Conservation (phyloP, 345 rosid species). For the Ricinus communis region DNA sequence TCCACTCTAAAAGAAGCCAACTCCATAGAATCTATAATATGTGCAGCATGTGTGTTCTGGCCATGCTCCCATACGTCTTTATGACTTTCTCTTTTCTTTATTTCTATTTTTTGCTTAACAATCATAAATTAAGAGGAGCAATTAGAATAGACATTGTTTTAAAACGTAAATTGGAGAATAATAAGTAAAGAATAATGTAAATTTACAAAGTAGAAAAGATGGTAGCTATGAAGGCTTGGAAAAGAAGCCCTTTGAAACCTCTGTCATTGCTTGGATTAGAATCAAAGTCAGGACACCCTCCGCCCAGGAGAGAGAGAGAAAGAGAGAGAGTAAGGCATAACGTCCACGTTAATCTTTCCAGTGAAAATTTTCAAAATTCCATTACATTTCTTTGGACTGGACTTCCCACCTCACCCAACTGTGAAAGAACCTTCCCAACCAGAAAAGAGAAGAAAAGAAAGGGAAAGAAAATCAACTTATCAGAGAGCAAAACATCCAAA, state of each 20-base stretch:
- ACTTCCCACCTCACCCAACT: conserved; percentile 73
- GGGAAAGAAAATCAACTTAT: conserved; percentile 8
- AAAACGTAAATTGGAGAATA: background rate
- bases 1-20: no score
- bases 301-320: conserved; percentile 8
- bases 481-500: conserved; percentile 6
- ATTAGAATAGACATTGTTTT: background rate
- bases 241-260: conserved; percentile 40
- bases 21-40: no score
- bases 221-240: conserved; percentile 40
- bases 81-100: background rate
- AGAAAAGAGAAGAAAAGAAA: conserved; percentile 22
- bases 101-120: background rate
- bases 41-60: background rate
- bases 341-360: conserved; percentile 65
- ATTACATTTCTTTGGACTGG: conserved; percentile 31
- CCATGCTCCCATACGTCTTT: background rate
- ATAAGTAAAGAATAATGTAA: background rate
- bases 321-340: conserved; percentile 24
- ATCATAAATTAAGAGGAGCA: conserved; percentile 7
- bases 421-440: conserved; percentile 69
- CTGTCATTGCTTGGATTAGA: conserved; percentile 70
- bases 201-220: background rate
- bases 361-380: conserved; percentile 27
- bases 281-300: conserved; percentile 53